A percentile compares a stretch with the other conserved stretches of the same genome.
Conservation (phyloP, 495 filamentous ascomycete genomes). For the Penicillium argentinense region DNA sequence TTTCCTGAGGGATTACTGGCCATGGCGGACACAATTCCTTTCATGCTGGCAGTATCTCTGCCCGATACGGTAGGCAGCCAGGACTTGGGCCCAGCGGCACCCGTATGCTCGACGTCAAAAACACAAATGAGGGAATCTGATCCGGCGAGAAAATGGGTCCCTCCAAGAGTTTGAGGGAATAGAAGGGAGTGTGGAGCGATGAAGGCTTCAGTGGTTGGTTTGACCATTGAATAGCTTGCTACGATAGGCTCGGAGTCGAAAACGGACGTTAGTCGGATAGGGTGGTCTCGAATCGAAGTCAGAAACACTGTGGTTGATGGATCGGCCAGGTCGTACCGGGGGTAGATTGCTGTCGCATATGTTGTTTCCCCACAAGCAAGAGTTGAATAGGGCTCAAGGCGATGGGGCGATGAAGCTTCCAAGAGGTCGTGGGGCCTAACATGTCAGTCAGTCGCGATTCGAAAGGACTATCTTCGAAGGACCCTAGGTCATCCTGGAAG, state of each 20-base stretch:
- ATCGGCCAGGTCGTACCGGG: constrained; percentile 66
- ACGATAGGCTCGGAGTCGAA: constrained; percentile 44
- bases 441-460: not conserved
- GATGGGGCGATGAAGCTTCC: constrained; percentile 46
- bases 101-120: constrained; percentile 72
- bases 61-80: constrained; percentile 72
- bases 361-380: constrained; percentile 66
- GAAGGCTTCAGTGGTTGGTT: constrained; percentile 75
- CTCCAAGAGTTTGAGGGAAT: constrained; percentile 56
- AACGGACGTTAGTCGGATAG: constrained; percentile 71
- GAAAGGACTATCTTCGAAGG: too few species aligned
- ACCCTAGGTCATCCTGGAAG: too few species aligned
- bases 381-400: constrained; percentile 60
- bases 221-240: constrained; percentile 69
- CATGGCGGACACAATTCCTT: constrained; percentile 75
- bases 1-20: constrained; percentile 44
- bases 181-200: constrained; percentile 72
- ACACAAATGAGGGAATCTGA: constrained; percentile 68
- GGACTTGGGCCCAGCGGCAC: constrained; percentile 57
- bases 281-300: constrained; percentile 65
- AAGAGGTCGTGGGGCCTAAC: constrained; percentile 66
- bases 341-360: constrained; percentile 69
- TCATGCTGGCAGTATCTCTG: constrained; percentile 77
- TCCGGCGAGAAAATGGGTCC: constrained; percentile 68
- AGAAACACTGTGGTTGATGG: constrained; percentile 68